phyloP scores from a whole-genome alignment of 129 eudicot species.

The Flaveria robusta region DNA sequence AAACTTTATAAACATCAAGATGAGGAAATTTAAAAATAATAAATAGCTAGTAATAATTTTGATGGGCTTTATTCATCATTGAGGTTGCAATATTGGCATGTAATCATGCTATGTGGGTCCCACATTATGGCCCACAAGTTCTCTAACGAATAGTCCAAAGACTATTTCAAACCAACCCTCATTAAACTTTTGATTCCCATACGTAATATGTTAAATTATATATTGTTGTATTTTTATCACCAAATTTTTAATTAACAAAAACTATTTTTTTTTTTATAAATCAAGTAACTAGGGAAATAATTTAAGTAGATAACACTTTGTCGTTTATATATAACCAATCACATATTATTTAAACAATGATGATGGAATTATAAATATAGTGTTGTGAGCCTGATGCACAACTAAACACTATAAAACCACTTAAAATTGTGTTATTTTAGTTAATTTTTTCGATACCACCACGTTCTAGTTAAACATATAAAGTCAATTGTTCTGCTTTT shows the following conservation, averaged over 20 bases:
- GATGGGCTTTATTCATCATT: constrained; percentile 42
- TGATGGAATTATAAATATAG: too few species aligned
- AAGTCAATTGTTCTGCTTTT: too few species aligned
- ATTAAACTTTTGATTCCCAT: constrained; percentile 12
- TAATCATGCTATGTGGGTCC: constrained; percentile 29
- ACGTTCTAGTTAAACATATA: too few species aligned
- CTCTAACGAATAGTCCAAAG: constrained; percentile 22
- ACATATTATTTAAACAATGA: too few species aligned
- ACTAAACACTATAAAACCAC: too few species aligned
- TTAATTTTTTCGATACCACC: too few species aligned
- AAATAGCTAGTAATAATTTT: constrained; percentile 32
- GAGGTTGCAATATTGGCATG: constrained; percentile 37
- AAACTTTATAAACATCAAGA: constrained; percentile 40
- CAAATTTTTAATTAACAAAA: background rate
- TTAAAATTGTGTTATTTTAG: too few species aligned
- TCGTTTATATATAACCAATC: too few species aligned
- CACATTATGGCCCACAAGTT: constrained; percentile 26
- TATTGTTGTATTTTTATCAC: background rate
- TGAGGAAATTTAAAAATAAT: constrained; percentile 27
- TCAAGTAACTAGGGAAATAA: background rate
- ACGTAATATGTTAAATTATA: background rate
- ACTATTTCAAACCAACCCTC: constrained; percentile 36
- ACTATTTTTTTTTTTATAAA: background rate
- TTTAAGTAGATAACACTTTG: background rate
- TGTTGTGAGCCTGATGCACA: too few species aligned